These are phyloP conservation scores for Quillaja saponaria DNA, from an alignment of 306 rosid species.

Conservation along the genomic window DNA sequence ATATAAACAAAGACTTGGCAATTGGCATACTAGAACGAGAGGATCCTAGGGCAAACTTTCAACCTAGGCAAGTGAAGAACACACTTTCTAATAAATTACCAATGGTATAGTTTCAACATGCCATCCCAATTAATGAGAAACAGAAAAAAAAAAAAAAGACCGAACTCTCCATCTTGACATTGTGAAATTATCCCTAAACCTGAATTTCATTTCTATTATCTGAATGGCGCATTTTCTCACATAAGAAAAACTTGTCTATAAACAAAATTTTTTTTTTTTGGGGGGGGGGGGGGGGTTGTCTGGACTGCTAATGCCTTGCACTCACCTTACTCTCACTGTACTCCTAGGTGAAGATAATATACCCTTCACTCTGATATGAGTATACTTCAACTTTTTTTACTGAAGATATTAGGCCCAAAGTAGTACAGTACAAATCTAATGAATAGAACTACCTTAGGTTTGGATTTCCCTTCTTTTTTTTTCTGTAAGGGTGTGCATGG, in stretches of 20 bases:
- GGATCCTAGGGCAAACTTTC: not conserved
- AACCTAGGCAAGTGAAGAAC: not conserved
- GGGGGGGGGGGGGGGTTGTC: too few species aligned
- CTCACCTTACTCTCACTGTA: constrained; percentile 5
- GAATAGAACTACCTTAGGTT: not conserved
- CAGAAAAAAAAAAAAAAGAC: too few species aligned
- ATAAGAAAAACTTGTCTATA: too few species aligned
- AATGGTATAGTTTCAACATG: not conserved
- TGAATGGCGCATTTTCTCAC: too few species aligned
- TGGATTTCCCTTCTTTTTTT: not conserved
- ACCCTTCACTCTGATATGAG: not conserved
- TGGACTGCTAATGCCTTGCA: not conserved
- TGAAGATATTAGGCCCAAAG: too few species aligned
- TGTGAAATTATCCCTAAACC: too few species aligned
- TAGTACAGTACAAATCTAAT: not conserved
- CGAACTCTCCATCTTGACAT: too few species aligned
- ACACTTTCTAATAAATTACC: not conserved
- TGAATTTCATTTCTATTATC: too few species aligned
- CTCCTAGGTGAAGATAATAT: too few species aligned
- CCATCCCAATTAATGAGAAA: too few species aligned
- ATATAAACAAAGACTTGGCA: not conserved
- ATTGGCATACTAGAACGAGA: not conserved
- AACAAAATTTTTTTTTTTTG: too few species aligned
- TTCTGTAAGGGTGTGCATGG: not conserved
- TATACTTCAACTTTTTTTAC: not conserved